Percentiles rank a stretch among this genome's conserved stretches.
phyloP scores from a whole-genome alignment of 805 yeast genomes.

The Starmerella vitae region DNA sequence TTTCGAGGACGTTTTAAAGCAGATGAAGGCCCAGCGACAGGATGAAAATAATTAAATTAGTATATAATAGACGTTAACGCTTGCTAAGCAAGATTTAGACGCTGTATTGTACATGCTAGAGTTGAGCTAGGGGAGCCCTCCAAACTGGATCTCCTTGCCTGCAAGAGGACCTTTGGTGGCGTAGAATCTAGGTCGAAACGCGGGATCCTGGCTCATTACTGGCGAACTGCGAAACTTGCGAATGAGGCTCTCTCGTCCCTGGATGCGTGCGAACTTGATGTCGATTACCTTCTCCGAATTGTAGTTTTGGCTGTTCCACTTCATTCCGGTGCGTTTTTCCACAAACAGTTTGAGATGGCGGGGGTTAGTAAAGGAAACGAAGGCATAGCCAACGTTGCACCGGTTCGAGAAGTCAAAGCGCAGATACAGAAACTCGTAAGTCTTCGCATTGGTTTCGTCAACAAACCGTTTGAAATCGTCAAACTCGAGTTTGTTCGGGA shows the following conservation, averaged over 20 bases:
- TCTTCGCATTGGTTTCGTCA: constrained; percentile 33
- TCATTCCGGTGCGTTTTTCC: constrained; percentile 34
- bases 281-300: constrained; percentile 41
- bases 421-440: constrained; percentile 33
- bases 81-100: too few species aligned
- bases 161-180: constrained; percentile 32
- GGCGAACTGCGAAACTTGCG: constrained; percentile 39
- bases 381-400: constrained; percentile 47
- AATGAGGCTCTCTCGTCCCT: constrained; percentile 35
- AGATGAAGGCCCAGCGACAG: constrained; percentile 14
- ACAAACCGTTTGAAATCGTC: constrained; percentile 34
- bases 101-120: too few species aligned
- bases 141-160: constrained; percentile 34
- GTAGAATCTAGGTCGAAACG: constrained; percentile 38
- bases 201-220: constrained; percentile 37
- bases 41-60: constrained; percentile 1
- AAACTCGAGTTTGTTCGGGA: constrained; percentile 40
- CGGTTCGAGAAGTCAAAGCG: constrained; percentile 40
- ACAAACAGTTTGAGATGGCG: constrained; percentile 35
- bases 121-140: too few species aligned
- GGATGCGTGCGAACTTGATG: constrained; percentile 39
- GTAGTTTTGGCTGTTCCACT: constrained; percentile 32
- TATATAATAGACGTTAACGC: too few species aligned
- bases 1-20: constrained; percentile 15
- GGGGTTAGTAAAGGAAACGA: constrained; percentile 37